A percentile compares a stretch with the other conserved stretches of the same genome.
These are phyloP conservation scores for Phylloporus rhodoxanthus DNA, from an alignment of 768 basidiomycete species.

Conservation along the genomic window DNA sequence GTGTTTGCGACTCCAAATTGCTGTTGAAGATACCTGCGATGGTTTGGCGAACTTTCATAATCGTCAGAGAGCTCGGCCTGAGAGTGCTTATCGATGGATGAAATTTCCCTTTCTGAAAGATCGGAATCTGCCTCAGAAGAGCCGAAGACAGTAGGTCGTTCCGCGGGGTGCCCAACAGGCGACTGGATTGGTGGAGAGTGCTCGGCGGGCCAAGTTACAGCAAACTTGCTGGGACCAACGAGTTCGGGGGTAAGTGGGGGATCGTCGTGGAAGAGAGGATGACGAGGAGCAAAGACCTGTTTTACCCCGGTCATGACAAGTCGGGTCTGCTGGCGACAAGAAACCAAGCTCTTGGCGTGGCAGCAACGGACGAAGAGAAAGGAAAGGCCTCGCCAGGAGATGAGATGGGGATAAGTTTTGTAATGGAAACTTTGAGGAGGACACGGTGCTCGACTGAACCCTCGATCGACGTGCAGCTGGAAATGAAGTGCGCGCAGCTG, in stretches of 20 bases:
- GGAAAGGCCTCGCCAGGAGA: slow-evolving; percentile 26
- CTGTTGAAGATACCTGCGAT: slow-evolving; percentile 24
- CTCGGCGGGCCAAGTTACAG: slow-evolving; percentile 52
- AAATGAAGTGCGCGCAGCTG: slow-evolving; percentile 18
- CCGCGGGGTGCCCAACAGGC: slow-evolving; percentile 27
- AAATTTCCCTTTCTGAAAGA: slow-evolving; percentile 41
- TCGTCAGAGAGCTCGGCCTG: slow-evolving; percentile 31
- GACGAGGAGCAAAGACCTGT: slow-evolving; percentile 46
- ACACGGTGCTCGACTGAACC: slow-evolving; percentile 15
- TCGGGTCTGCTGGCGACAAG: slow-evolving; percentile 5
- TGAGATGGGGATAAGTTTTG: slow-evolving; percentile 13
- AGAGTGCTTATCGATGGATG: slow-evolving; percentile 27
- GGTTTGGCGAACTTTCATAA: slow-evolving; percentile 21
- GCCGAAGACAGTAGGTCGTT: slow-evolving; percentile 39
- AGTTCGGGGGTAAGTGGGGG: slow-evolving; percentile 42
- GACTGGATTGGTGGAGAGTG: slow-evolving; percentile 35
- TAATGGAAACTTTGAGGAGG: slow-evolving; percentile 11
- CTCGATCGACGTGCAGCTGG: slow-evolving; percentile 24
- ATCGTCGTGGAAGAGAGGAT: slow-evolving; percentile 38
- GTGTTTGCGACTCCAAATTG: slow-evolving; percentile 15
- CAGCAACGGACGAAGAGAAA: slow-evolving; percentile 9
- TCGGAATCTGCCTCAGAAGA: slow-evolving; percentile 51
- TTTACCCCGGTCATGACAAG: slow-evolving; percentile 26
- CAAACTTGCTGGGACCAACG: slow-evolving; percentile 51
- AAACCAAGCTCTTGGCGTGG: slow-evolving; percentile 14